Conservation (phyloP, 1,139 yeast genomes). For the Yamadazyma atmosphaerica region DNA sequence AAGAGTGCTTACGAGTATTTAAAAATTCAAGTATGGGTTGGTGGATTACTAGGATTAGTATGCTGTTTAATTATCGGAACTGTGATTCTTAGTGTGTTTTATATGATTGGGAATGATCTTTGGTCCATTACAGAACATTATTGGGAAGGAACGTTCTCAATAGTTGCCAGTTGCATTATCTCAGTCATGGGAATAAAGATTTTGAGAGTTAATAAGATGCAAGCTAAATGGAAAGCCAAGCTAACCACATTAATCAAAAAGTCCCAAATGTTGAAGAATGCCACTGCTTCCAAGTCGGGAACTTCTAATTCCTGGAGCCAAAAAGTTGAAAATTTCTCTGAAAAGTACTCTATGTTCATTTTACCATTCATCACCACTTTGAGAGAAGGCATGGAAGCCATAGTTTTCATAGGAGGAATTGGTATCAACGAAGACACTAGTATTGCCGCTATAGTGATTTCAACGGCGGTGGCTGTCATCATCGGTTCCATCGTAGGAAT, state of each 20-base stretch:
- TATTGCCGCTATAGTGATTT: slow-evolving; percentile 31
- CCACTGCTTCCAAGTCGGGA: slow-evolving; percentile 9
- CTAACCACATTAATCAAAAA: slow-evolving; percentile 30
- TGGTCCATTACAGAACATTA: slow-evolving; percentile 49
- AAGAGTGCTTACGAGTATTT: slow-evolving; percentile 21
- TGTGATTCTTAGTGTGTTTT: slow-evolving; percentile 36
- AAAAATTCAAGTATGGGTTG: slow-evolving; percentile 41
- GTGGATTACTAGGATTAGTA: slow-evolving; percentile 40
- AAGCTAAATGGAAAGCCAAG: slow-evolving; percentile 81
- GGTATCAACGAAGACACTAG: slow-evolving; percentile 46
- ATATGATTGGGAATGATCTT: slow-evolving; percentile 38
- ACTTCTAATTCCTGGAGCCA: slow-evolving; percentile 9
- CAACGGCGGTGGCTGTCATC: slow-evolving; percentile 30
- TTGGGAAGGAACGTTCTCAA: slow-evolving; percentile 49
- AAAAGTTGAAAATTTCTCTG: too few species aligned
- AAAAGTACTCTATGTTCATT: slow-evolving; percentile 41
- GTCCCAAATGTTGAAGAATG: slow-evolving; percentile 20
- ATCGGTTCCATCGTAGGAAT: slow-evolving; percentile 38
- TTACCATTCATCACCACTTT: slow-evolving; percentile 47
- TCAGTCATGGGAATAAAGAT: slow-evolving; percentile 48
- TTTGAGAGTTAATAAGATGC: slow-evolving; percentile 54
- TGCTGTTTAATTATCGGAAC: slow-evolving; percentile 40
- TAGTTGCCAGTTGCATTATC: slow-evolving; percentile 43
- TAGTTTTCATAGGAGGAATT: slow-evolving; percentile 49
- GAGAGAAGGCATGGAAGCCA: slow-evolving; percentile 51